Evolutionary conservation across 2,329 filamentous ascomycete genomes (phyloP).

Genomic region (Fusarium tuaranense): DNA sequence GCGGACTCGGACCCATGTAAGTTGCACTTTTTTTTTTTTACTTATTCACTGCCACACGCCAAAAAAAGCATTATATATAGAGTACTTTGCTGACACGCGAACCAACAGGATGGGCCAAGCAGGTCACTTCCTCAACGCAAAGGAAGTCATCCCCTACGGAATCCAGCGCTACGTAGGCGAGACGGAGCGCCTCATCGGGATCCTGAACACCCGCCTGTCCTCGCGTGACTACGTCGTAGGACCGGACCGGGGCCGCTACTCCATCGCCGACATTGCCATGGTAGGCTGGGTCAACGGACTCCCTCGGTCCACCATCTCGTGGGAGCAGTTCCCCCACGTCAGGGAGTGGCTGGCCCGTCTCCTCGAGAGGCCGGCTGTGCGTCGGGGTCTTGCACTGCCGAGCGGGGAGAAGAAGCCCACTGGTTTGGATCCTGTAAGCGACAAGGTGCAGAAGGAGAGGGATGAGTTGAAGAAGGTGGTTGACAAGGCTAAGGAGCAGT

Average conservation of each 20-base stretch:
- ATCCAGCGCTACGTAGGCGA: slow-evolving; percentile 82
- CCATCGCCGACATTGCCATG: slow-evolving; percentile 78
- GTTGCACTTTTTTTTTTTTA: neutral
- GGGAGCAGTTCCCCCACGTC: slow-evolving; percentile 75
- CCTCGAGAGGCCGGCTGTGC: slow-evolving; percentile 73
- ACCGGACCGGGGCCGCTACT: slow-evolving; percentile 65
- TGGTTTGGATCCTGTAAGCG: slow-evolving; percentile 34
- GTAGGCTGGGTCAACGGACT: slow-evolving; percentile 74
- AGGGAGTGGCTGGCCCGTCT: slow-evolving; percentile 80
- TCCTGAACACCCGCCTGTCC: slow-evolving; percentile 75
- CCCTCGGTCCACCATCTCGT: slow-evolving; percentile 55
- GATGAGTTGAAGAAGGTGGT: slow-evolving; percentile 49
- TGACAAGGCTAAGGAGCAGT: slow-evolving; percentile 58
- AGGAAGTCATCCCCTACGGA: slow-evolving; percentile 77
- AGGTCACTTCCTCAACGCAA: slow-evolving; percentile 77
- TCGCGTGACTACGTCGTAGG: slow-evolving; percentile 66
- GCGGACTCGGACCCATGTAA: slow-evolving; percentile 75
- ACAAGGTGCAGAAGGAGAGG: slow-evolving; percentile 33
- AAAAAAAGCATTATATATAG: neutral
- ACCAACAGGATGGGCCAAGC: slow-evolving; percentile 75
- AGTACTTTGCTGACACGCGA: slow-evolving; percentile 29
- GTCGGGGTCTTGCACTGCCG: slow-evolving; percentile 80
- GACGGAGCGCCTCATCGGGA: slow-evolving; percentile 77
- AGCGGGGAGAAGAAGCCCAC: slow-evolving; percentile 49
- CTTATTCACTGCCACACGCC: neutral